A percentile compares a stretch with the other conserved stretches of the same genome.
These are phyloP conservation scores for Fusarium phyllophilum DNA, from an alignment of 2,329 filamentous ascomycete species.

Conservation along the genomic window DNA sequence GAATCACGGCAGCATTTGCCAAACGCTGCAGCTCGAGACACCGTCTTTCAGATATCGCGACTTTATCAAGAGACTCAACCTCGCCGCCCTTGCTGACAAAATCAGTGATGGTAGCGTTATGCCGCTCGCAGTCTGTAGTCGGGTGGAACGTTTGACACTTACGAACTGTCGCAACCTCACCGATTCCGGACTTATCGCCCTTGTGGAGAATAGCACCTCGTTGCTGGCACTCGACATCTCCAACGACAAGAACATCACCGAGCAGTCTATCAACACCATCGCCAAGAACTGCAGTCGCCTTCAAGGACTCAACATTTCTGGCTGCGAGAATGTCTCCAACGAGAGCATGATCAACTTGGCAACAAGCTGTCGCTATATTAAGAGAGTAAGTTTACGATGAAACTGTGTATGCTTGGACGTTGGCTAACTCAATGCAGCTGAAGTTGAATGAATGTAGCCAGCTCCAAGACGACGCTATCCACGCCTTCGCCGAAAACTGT, in stretches of 20 bases:
- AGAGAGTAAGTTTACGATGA: slow-evolving; percentile 71
- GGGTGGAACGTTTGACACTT: slow-evolving; percentile 90
- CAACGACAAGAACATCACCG: slow-evolving; percentile 83
- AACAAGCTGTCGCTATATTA: slow-evolving; percentile 84
- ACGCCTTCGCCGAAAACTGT: slow-evolving; percentile 88
- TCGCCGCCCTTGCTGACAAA: slow-evolving; percentile 78
- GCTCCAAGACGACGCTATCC: slow-evolving; percentile 82
- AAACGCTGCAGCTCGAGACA: slow-evolving; percentile 75
- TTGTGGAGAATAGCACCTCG: slow-evolving; percentile 81
- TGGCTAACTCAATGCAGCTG: slow-evolving; percentile 62
- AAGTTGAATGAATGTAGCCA: slow-evolving; percentile 95
- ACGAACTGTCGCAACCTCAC: slow-evolving; percentile 89
- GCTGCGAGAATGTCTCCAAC: slow-evolving; percentile 85
- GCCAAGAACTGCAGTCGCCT: slow-evolving; percentile 84
- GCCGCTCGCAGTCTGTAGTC: slow-evolving; percentile 84
- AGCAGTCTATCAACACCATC: slow-evolving; percentile 79
- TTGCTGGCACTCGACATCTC: slow-evolving; percentile 93
- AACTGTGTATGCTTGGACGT: background rate
- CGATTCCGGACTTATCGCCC: slow-evolving; percentile 81
- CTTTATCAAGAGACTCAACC: slow-evolving; percentile 90
- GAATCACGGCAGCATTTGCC: slow-evolving; percentile 83
- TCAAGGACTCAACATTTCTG: slow-evolving; percentile 92
- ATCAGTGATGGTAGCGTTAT: slow-evolving; percentile 91
- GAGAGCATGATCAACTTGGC: slow-evolving; percentile 85
- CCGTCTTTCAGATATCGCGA: slow-evolving; percentile 90